A percentile compares a stretch with the other conserved stretches of the same genome.
Conservation (phyloP, 31 red algal genomes). For the Pterothamnion heteromorphum region DNA sequence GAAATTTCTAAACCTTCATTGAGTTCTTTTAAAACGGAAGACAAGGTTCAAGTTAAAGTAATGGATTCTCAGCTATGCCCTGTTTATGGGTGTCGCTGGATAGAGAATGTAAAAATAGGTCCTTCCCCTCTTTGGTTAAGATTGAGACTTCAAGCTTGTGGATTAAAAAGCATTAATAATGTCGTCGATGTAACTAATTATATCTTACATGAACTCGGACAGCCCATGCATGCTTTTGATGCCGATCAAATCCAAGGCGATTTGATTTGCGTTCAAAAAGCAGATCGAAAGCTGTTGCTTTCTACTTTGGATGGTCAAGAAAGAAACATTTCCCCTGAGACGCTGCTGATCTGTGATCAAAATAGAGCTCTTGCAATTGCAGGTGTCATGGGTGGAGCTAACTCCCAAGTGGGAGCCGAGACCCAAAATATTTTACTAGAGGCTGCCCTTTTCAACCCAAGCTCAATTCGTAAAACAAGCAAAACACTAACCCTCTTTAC, state of each 20-base stretch:
- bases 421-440: slow-evolving; percentile 41
- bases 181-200: slow-evolving; percentile 39
- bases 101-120: neutral
- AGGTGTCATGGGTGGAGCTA: slow-evolving; percentile 21
- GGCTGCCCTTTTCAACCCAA: slow-evolving; percentile 5
- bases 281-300: neutral
- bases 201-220: slow-evolving; percentile 21
- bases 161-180: slow-evolving; percentile 7
- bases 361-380: slow-evolving; percentile 12
- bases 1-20: neutral
- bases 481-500: neutral
- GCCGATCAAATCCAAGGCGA: neutral
- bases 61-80: neutral
- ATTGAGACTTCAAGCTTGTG: neutral
- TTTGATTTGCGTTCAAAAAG: neutral
- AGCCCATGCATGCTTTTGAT: slow-evolving; percentile 32
- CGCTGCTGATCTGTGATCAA: slow-evolving; percentile 2
- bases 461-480: slow-evolving; percentile 20
- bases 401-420: neutral
- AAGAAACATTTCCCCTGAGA: neutral
- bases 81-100: neutral
- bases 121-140: neutral
- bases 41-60: neutral
- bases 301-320: neutral
- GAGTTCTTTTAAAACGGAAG: too few relatives aligned